Evolutionary conservation across 2,329 filamentous ascomycete genomes (phyloP), one percentile per base, ranked within the genome.

Genomic region (Microascus cirrosus): DNA sequence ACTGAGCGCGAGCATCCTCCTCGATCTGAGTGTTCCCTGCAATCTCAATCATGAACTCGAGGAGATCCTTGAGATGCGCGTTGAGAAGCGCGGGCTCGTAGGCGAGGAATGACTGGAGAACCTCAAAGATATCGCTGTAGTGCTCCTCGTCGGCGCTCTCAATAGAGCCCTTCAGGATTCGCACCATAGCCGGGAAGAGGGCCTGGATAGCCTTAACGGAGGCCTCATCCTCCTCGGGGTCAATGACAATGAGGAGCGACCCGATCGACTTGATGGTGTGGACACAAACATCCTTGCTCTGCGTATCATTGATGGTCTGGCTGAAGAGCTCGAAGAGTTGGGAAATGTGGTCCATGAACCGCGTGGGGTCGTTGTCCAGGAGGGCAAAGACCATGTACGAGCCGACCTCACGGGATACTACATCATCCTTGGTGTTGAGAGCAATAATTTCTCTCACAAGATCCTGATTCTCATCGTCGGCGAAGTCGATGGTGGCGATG

Each of bases 361-460:
- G 82, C 63, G 91, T 86, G 22, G 90, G 90, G 64, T 95, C 86
- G 58, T 87, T 87, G 75, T 99, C 94, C 12, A 97, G 79, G 53
- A 96, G 85, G 61, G 90, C 93, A 75, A 86, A 96, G 63, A 97
- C 85, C 65, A 97, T 91, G 75, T 94, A 97, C 62, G 93, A 87
- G 63, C 89, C 91, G 48, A 96, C 89, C 70, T 95, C 91, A 63
- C 94, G 87, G 71, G 95, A 89, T 61, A 84, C 79, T 56, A 89
- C 85, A 61, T 86, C 85, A 60, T 81, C 75, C 69, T 85, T 92
- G 64, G 82, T 88, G 64, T 89, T 86, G 61, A 94, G 89, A 68
- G 88, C 87, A 61, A 90, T 81, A 57, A 97, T 82, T 64, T 88
- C 82, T 63, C 85, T 83, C 56, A 95, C 84, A 60, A 97, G 83